Evolutionary conservation across 768 basidiomycete species (phyloP).

Genomic region (Boletus coccyginus): DNA sequence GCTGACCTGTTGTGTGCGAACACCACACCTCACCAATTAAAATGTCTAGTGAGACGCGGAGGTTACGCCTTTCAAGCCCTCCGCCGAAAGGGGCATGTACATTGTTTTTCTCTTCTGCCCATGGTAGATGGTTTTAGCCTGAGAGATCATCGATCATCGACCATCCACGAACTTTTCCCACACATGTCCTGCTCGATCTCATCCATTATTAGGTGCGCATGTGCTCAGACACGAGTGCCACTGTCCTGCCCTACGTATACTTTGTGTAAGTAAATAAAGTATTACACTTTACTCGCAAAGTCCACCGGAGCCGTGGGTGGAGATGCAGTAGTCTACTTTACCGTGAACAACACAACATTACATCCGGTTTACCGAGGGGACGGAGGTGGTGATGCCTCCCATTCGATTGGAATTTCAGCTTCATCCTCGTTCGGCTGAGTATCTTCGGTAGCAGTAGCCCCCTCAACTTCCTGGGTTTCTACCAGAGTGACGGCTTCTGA

Average conservation of each 20-base stretch:
- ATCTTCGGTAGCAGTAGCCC: constrained; percentile 7
- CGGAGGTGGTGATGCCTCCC: constrained; percentile 30
- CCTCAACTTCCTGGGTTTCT: constrained; percentile 15
- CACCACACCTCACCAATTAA: too few relatives aligned
- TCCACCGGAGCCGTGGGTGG: background rate
- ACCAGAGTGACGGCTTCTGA: constrained; percentile 21
- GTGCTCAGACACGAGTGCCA: background rate
- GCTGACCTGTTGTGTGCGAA: background rate
- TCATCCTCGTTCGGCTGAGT: constrained; percentile 31
- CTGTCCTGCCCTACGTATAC: background rate
- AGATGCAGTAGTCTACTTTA: background rate
- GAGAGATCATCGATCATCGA: background rate
- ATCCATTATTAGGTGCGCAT: background rate
- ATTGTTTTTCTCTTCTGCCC: background rate
- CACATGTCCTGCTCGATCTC: background rate
- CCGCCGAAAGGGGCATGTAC: background rate
- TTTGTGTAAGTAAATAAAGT: too few relatives aligned
- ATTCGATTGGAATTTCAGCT: constrained; percentile 28
- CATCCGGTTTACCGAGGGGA: constrained; percentile 9
- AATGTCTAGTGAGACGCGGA: background rate
- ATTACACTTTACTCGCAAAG: background rate
- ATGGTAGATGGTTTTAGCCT: background rate
- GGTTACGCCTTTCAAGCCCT: background rate
- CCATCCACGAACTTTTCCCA: background rate
- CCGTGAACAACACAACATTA: background rate